These are phyloP conservation scores for Grigorovia yakushimaensis DNA, from an alignment of 805 yeast species.

Conservation along the genomic window DNA sequence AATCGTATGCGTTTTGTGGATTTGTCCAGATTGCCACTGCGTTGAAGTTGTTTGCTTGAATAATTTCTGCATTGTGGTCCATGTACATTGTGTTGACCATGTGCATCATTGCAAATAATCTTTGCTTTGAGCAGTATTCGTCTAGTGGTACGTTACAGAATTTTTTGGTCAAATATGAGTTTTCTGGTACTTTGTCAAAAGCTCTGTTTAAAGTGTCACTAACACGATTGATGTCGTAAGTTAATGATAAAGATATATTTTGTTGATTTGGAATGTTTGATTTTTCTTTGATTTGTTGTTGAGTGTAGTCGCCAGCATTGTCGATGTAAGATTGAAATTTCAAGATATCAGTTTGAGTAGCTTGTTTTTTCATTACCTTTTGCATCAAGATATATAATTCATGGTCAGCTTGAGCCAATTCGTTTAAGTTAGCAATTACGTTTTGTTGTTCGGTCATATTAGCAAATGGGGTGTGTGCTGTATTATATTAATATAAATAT, in stretches of 20 bases:
- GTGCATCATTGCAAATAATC: slow-evolving; percentile 20
- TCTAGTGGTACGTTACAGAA: slow-evolving; percentile 19
- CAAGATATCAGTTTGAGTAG: slow-evolving; percentile 58
- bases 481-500: not conserved
- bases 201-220: slow-evolving; percentile 21
- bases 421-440: slow-evolving; percentile 71
- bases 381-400: slow-evolving; percentile 66
- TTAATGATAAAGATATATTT: slow-evolving; percentile 10
- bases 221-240: slow-evolving; percentile 20
- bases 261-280: not conserved
- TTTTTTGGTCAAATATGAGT: slow-evolving; percentile 25
- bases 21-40: slow-evolving; percentile 27
- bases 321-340: slow-evolving; percentile 77
- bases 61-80: slow-evolving; percentile 27
- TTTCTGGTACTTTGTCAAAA: slow-evolving; percentile 19
- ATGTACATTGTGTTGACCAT: slow-evolving; percentile 18
- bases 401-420: slow-evolving; percentile 66
- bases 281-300: not conserved
- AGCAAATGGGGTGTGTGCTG: not conserved
- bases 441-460: not conserved
- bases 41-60: slow-evolving; percentile 26
- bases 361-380: slow-evolving; percentile 74
- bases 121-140: slow-evolving; percentile 15
- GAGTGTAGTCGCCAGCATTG: slow-evolving; percentile 35
- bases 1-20: slow-evolving; percentile 20